Conservation (phyloP, 352 stramenopile genomes). For the Phytophthora sojae region DNA sequence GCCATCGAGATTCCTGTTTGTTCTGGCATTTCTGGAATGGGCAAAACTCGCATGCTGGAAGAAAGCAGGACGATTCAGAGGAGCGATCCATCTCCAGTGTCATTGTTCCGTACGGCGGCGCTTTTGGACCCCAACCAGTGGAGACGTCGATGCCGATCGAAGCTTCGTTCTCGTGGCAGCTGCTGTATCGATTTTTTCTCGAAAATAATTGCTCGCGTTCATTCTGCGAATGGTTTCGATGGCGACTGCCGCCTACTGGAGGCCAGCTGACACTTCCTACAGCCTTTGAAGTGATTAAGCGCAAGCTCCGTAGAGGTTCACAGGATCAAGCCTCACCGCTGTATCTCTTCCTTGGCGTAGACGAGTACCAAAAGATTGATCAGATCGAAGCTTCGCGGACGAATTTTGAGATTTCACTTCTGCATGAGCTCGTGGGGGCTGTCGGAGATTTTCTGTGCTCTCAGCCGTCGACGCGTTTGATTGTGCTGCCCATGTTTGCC, state of each 20-base stretch:
- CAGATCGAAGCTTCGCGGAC: not conserved
- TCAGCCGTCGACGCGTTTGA: slow-evolving; percentile 10
- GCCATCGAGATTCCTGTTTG: slow-evolving; percentile 39
- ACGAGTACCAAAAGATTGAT: slow-evolving; percentile 37
- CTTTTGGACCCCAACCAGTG: slow-evolving; percentile 17
- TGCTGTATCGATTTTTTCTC: slow-evolving; percentile 37
- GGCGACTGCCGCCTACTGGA: not conserved
- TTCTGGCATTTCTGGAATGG: slow-evolving; percentile 33
- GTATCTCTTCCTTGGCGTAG: slow-evolving; percentile 36
- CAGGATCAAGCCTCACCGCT: slow-evolving; percentile 4
- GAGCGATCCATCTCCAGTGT: too few relatives aligned
- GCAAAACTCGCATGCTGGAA: slow-evolving; percentile 35
- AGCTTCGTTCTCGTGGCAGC: slow-evolving; percentile 37
- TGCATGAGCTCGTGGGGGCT: slow-evolving; percentile 34
- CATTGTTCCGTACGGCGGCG: slow-evolving; percentile 31
- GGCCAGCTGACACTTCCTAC: not conserved
- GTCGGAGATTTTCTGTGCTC: too few relatives aligned
- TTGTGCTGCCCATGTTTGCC: slow-evolving; percentile 41
- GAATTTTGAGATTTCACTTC: slow-evolving; percentile 5
- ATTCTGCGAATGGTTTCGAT: slow-evolving; percentile 9
- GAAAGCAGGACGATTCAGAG: slow-evolving; percentile 36
- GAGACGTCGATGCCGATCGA: slow-evolving; percentile 36
- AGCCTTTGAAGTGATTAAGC: not conserved
- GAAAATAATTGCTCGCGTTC: slow-evolving; percentile 26
- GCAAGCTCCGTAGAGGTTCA: not conserved